Percentiles rank a stretch among this genome's conserved stretches.
Conservation (phyloP, 164 flowering plant genomes). For the Kingdonia uniflora region DNA sequence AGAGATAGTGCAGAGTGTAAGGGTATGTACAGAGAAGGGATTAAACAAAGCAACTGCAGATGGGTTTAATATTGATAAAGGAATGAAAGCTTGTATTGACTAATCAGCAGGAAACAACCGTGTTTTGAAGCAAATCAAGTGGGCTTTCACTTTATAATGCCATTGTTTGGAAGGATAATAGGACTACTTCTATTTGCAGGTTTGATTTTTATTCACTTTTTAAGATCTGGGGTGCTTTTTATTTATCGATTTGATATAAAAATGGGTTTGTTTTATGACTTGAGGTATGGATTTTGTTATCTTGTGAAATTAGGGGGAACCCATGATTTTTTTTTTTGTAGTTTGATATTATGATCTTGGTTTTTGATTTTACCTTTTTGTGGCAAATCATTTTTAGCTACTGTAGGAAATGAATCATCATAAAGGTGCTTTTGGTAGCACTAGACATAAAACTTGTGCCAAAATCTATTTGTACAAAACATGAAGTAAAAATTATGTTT, state of each 20-base stretch:
- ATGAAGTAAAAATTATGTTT: too few species aligned
- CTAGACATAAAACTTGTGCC: too few species aligned
- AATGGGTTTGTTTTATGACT: background rate
- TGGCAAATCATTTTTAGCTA: too few species aligned
- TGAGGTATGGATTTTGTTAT: background rate
- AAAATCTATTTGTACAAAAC: too few species aligned
- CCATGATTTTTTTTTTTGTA: background rate
- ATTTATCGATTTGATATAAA: background rate
- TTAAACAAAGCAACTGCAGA: conserved; percentile 78
- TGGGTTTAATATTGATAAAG: conserved; percentile 66
- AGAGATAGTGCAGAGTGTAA: conserved; percentile 84
- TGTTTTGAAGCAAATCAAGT: conserved; percentile 92
- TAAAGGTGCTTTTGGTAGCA: too few species aligned
- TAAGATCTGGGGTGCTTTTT: conserved; percentile 1
- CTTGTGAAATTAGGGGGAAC: background rate
- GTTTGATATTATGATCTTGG: too few species aligned
- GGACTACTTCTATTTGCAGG: conserved; percentile 94
- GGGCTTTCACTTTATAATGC: conserved; percentile 84
- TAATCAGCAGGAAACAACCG: conserved; percentile 92
- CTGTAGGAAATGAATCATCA: too few species aligned
- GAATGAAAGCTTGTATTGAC: conserved; percentile 90
- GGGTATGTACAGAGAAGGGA: conserved; percentile 65
- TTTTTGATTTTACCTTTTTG: too few species aligned
- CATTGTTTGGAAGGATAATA: conserved; percentile 97
- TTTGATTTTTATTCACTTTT: conserved; percentile 8